Evolutionary conservation across 2,329 filamentous ascomycete species (phyloP).

Genomic region (Thermomyces lanuginosus): DNA sequence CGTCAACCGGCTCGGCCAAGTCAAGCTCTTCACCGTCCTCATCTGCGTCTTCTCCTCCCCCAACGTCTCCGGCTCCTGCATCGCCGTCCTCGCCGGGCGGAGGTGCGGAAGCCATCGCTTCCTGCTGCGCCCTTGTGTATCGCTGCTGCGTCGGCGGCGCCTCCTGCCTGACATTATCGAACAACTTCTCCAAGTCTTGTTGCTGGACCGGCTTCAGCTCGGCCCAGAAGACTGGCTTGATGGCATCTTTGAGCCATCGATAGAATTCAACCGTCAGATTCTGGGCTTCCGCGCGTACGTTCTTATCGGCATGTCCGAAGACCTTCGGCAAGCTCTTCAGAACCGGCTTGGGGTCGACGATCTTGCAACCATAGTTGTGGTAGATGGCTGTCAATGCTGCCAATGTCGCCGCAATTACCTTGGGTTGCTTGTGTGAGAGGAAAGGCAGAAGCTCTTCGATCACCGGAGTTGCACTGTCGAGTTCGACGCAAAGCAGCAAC

Average conservation of each 20-base stretch:
- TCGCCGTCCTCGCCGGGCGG: constrained; percentile 41
- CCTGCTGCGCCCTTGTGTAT: constrained; percentile 76
- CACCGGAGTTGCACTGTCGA: constrained; percentile 70
- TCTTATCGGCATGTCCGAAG: constrained; percentile 95
- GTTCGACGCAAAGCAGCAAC: constrained; percentile 71
- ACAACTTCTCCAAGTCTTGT: constrained; percentile 79
- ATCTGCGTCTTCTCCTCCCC: constrained; percentile 43
- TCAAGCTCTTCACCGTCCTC: constrained; percentile 54
- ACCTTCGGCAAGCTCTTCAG: constrained; percentile 77
- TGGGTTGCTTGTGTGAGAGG: constrained; percentile 76
- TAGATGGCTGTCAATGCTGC: constrained; percentile 67
- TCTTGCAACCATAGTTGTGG: constrained; percentile 88
- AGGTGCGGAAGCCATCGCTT: constrained; percentile 55
- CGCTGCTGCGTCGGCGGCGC: constrained; percentile 77
- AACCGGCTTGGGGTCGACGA: constrained; percentile 80
- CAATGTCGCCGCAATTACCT: constrained; percentile 63
- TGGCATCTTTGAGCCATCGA: constrained; percentile 89
- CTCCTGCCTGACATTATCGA: constrained; percentile 84
- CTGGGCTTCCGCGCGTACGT: constrained; percentile 85
- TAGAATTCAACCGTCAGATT: constrained; percentile 88
- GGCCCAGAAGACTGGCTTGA: constrained; percentile 95
- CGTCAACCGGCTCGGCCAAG: constrained; percentile 72
- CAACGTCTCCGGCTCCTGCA: constrained; percentile 41
- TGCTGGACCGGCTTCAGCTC: constrained; percentile 94
- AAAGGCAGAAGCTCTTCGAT: constrained; percentile 79